Conservation (phyloP, 371 early-diverging fungal genomes). For the Lichtheimia ornata region DNA sequence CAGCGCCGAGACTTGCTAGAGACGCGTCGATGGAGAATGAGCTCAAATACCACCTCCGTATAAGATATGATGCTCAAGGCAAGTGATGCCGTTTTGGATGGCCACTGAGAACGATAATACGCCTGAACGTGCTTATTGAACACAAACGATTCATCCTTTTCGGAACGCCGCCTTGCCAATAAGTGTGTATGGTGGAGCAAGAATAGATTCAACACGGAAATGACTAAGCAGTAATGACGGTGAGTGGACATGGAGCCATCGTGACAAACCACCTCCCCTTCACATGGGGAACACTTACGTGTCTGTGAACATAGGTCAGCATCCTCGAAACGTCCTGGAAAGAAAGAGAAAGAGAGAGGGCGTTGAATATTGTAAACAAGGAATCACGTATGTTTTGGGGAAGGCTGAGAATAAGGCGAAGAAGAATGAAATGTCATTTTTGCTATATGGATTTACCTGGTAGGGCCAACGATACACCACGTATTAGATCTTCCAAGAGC, state of each 20-base stretch:
- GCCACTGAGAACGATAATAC: constrained; percentile 12
- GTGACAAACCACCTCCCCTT: background rate
- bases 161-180: constrained; percentile 10
- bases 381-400: too few species aligned
- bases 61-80: constrained; percentile 36
- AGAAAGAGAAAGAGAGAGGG: too few species aligned
- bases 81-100: constrained; percentile 18
- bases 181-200: constrained; percentile 19
- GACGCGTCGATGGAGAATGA: constrained; percentile 22
- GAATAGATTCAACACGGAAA: constrained; percentile 18
- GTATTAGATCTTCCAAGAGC: constrained; percentile 11
- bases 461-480: constrained; percentile 7
- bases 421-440: background rate
- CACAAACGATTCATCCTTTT: constrained; percentile 7
- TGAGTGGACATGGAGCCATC: too few species aligned
- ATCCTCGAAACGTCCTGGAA: constrained; percentile 24
- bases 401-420: too few species aligned
- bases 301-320: constrained; percentile 24
- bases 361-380: background rate
- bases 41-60: constrained; percentile 38
- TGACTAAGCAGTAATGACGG: constrained; percentile 9
- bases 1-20: constrained; percentile 19
- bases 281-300: constrained; percentile 8
- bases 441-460: constrained; percentile 10
- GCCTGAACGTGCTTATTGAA: constrained; percentile 30